A percentile compares a stretch with the other conserved stretches of the same genome.
Conservation (phyloP, 768 basidiomycete genomes). For the Fomitopsis serialis region DNA sequence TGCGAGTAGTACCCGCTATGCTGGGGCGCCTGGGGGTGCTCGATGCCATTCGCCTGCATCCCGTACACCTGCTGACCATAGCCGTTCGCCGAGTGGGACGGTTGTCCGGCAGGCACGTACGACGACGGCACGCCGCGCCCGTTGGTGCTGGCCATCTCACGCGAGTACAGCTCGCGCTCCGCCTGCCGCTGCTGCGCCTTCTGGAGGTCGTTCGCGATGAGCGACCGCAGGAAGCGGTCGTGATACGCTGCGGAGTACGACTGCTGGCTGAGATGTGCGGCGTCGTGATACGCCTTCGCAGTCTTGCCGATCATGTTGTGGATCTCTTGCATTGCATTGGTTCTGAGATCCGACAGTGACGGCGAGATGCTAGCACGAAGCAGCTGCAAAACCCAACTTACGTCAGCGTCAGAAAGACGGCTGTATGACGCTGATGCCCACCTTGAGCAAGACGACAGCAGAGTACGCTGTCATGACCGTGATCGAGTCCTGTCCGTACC, state of each 20-base stretch:
- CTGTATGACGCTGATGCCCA: conserved; percentile 23
- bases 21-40: not conserved
- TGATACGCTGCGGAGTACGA: conserved; percentile 71
- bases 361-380: conserved; percentile 50
- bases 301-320: conserved; percentile 60
- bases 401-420: not conserved
- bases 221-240: conserved; percentile 69
- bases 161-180: conserved; percentile 1
- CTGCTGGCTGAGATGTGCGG: conserved; percentile 49
- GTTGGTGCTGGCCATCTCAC: not conserved
- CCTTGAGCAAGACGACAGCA: conserved; percentile 75
- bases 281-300: conserved; percentile 75
- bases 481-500: conserved; percentile 81
- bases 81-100: not conserved
- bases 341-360: conserved; percentile 50
- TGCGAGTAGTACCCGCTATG: not conserved
- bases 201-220: conserved; percentile 60
- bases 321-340: conserved; percentile 59
- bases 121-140: not conserved
- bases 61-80: not conserved
- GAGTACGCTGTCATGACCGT: conserved; percentile 85
- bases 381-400: conserved; percentile 38
- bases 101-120: not conserved
- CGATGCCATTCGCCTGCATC: not conserved
- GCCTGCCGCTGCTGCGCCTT: conserved; percentile 36